Evolutionary conservation across 768 basidiomycete genomes (phyloP).

Genomic region (Amanita rubescens): DNA sequence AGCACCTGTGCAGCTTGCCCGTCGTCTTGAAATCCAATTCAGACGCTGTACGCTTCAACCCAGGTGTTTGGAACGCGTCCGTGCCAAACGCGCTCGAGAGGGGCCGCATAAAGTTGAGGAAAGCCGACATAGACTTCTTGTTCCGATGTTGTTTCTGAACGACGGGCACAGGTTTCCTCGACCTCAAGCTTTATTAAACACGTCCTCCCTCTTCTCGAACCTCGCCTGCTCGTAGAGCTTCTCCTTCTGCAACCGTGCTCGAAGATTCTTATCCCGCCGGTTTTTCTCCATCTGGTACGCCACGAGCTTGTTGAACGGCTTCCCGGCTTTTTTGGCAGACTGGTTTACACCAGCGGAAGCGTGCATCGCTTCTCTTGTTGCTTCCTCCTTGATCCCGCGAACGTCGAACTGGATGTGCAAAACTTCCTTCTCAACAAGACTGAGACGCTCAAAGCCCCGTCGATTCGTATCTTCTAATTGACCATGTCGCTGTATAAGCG

Average conservation of each 20-base stretch:
- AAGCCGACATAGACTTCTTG: conserved; percentile 84
- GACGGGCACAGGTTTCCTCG: conserved; percentile 37
- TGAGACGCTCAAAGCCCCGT: conserved; percentile 67
- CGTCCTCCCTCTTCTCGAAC: conserved; percentile 67
- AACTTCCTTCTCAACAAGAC: conserved; percentile 68
- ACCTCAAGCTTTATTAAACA: conserved; percentile 68
- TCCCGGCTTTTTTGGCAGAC: conserved; percentile 45
- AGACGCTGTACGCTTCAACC: conserved; percentile 50
- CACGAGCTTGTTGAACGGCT: conserved; percentile 64
- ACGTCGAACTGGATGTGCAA: conserved; percentile 55
- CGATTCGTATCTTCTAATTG: conserved; percentile 52
- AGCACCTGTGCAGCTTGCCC: conserved; percentile 70
- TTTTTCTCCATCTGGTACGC: conserved; percentile 71
- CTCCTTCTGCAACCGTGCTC: conserved; percentile 65
- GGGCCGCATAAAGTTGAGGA: conserved; percentile 83
- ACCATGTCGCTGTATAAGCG: conserved; percentile 33
- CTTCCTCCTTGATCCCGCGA: conserved; percentile 71
- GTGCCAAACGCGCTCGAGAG: conserved; percentile 80
- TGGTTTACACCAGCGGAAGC: conserved; percentile 33
- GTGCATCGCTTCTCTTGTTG: conserved; percentile 51
- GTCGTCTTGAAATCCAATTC: conserved; percentile 70
- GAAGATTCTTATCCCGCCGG: conserved; percentile 65
- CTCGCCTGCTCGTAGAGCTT: conserved; percentile 68
- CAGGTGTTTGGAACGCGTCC: conserved; percentile 39
- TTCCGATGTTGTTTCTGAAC: conserved; percentile 69